Evolutionary conservation across 768 basidiomycete genomes (phyloP), one percentile per base, ranked within the genome.

Genomic region (Zangia roseola): DNA sequence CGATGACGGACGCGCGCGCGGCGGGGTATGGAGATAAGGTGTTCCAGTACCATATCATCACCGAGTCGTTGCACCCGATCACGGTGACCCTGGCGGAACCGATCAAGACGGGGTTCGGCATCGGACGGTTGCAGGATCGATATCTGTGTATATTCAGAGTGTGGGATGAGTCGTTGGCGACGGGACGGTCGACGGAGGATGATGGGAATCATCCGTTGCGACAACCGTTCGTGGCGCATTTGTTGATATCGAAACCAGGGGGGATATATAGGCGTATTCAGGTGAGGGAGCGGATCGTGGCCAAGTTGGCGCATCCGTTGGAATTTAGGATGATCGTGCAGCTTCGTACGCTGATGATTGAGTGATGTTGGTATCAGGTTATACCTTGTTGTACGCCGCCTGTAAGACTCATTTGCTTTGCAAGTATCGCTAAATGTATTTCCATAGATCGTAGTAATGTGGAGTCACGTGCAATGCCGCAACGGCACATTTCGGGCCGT

Each of bases 11-110:
- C 17, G 47, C 55, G 4, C 43, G 44, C 19, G 6, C 19, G 28
- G 24, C 6, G 4, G 40, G 26, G 16, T 8, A 17, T 10, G 38
- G 36, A 20, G 25, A 16, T 0, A 43, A 25, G 12, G 36, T 54
- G 31, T 60, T 36, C 26, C 59, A 51, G 31, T 60, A 60, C 19
- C 55, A 60, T 12, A 14, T 60, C 25, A 30, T 60, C 21, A 38
- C 42, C 1, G 55, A 57, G 31, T 51, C 52, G 35, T 42, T 57
- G 14, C 59, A 57, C 23, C 55, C 55, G n/a, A 33, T 60, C 21
- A 60, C 59, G 5, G 43, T 57, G 47, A 60, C 59, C n/a, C 16
- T 60, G 26, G 40, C 40, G 12, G 59, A 60, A 40, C 58, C 52
- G 17, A 54, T 60, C 52, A 26, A 47, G n/a, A 57, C 52, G 17